A percentile compares a stretch with the other conserved stretches of the same genome.
Evolutionary conservation across 163 green algal species (phyloP).

Genomic region (Scenedesmus sp.): DNA sequence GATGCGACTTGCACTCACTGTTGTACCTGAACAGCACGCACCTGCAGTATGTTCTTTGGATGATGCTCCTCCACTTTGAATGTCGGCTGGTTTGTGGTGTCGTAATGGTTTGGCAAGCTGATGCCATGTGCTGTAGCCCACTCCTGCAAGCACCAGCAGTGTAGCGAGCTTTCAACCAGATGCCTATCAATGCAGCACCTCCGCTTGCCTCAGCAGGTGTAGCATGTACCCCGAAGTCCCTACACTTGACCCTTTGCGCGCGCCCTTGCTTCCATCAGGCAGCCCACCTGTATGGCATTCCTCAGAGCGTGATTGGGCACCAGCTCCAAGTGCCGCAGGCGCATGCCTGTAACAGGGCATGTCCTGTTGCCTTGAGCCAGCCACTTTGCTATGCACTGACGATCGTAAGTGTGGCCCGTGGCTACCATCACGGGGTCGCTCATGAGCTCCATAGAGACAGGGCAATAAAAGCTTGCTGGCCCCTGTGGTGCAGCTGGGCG

Average conservation of each 20-base stretch:
- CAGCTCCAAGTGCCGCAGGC: constrained; percentile 91
- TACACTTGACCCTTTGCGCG: not conserved
- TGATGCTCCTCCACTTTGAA: constrained; percentile 69
- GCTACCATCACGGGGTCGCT: constrained; percentile 92
- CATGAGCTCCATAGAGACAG: constrained; percentile 97
- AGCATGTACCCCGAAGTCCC: not conserved
- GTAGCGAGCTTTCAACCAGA: not conserved
- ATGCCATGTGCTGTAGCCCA: constrained; percentile 77
- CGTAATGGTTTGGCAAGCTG: constrained; percentile 55
- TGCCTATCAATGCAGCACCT: not conserved
- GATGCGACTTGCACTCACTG: not conserved
- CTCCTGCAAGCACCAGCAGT: constrained; percentile 62
- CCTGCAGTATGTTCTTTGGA: constrained; percentile 80
- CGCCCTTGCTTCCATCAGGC: not conserved
- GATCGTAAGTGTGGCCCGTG: constrained; percentile 97
- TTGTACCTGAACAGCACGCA: constrained; percentile 28
- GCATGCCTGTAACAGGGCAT: constrained; percentile 94
- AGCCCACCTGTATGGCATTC: constrained; percentile 84
- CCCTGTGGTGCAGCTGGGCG: constrained; percentile 56
- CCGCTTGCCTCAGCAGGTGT: not conserved
- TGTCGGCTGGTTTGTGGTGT: constrained; percentile 18
- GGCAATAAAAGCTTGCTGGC: constrained; percentile 89
- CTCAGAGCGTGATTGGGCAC: constrained; percentile 95
- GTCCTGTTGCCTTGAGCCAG: constrained; percentile 90
- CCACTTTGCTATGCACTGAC: constrained; percentile 93